Base-by-base conservation (phyloP, 768 basidiomycete species). In the Auriscalpium microsporum region DNA sequence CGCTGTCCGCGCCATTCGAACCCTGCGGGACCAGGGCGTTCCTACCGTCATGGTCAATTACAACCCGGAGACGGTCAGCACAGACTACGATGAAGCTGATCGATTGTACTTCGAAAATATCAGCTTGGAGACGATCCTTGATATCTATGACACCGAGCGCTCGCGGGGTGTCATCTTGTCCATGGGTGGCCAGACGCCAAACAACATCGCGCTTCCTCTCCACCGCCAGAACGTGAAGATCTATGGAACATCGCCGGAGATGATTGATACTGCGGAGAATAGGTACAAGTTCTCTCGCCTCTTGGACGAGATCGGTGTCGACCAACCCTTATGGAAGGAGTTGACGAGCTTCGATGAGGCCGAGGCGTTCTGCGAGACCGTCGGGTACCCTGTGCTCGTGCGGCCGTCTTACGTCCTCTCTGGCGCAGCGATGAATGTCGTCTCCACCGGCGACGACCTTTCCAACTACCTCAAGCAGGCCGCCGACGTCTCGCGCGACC, bases 1-100 rank as follows among this genome's bases (percentile, higher is more conserved):
- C 70, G 96, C 95, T 14, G 95, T 99, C 52, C 87, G 94, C 49
- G 93, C 94, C 35, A 98, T 98, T 67, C 78, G 95, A 62, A 98
- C 96, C 0, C 78, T 99, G 33, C 91, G 94, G 60, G 90, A 95
- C n/a, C 86, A 90, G 65, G 94, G 94, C 16, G 73, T 93, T 49
- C 91, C 90, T 59, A 98, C 95, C 4, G 83, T 98, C 70, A 99
- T 98, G 95, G 89, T 98, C 75, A 98, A 99, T 75, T 98, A 98
- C 73, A 98, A 99, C 71, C 96, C 95, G 13, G 95, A 98, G 75
- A 99, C 96, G 1, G 96, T 99, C 69, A 93, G 90, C 65, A 97
- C 96, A 35, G 95, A 98, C 71, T 98, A 97, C 72, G 96, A 98
- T 72, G 95, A 98, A 67, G 95, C 95, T 28, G 95, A 99, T 68